Evolutionary conservation across 345 rosid genomes (phyloP).

Genomic region (Alliaria petiolata): DNA sequence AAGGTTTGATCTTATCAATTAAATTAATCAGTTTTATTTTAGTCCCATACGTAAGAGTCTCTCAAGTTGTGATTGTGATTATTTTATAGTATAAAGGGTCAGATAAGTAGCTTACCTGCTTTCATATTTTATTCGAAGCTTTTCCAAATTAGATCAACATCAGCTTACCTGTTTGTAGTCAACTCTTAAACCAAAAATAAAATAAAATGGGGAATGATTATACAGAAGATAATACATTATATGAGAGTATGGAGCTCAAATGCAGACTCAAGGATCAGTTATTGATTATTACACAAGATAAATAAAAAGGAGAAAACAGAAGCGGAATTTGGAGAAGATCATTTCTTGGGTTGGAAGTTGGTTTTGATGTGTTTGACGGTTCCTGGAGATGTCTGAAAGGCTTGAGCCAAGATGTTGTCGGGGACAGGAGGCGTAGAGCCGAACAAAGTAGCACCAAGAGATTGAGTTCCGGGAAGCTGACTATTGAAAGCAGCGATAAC

Average conservation of each 20-base stretch:
- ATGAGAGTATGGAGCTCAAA: slow-evolving; percentile 10
- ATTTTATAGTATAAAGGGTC: slow-evolving; percentile 5
- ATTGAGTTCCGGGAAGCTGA: slow-evolving; percentile 64
- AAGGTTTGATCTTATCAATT: background rate
- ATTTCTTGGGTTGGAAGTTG: slow-evolving; percentile 47
- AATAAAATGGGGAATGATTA: slow-evolving; percentile 2
- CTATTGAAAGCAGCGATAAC: slow-evolving; percentile 60
- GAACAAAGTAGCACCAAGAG: slow-evolving; percentile 45
- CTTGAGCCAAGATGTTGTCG: slow-evolving; percentile 41
- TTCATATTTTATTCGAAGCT: background rate
- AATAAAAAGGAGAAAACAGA: background rate
- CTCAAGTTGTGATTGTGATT: slow-evolving; percentile 17
- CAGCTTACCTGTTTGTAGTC: slow-evolving; percentile 16
- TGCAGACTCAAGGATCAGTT: slow-evolving; percentile 6
- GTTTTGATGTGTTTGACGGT: slow-evolving; percentile 43
- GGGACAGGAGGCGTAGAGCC: slow-evolving; percentile 47
- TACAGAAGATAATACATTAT: slow-evolving; percentile 6
- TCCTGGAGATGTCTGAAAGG: slow-evolving; percentile 45
- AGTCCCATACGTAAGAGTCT: slow-evolving; percentile 2
- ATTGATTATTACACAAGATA: slow-evolving; percentile 15
- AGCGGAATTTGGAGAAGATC: too few species aligned
- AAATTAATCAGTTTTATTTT: slow-evolving; percentile 1
- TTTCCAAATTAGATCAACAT: slow-evolving; percentile 6
- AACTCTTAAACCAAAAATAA: background rate
- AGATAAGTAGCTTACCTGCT: slow-evolving; percentile 20